Base-by-base conservation (phyloP, 495 filamentous ascomycete species). In the Emericellopsis terricola region DNA sequence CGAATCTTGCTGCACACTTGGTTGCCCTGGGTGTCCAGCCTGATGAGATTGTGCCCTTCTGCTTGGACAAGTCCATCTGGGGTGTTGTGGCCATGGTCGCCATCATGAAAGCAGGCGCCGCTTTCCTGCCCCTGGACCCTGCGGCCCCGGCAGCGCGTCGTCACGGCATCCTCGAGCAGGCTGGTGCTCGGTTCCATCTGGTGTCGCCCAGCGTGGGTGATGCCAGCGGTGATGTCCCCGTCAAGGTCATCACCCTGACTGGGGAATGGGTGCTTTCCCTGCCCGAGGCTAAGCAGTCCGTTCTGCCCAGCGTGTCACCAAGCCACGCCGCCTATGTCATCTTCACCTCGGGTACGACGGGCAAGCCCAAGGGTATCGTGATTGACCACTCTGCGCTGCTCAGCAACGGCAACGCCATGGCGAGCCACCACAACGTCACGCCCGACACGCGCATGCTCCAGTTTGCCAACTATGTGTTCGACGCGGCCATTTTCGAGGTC, bases 381-480 rank as follows among this genome's bases (percentile, higher is more conserved):
- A 49, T 53, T 9, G 41, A 56, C 10, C 54, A 56, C 4, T 34
- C 39, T 30, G 40, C 48, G 13, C 33, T 54, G 4, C 39, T 35
- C 19, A 44, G 53, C 20, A 3, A n/a, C 19, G n/a, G 24, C 8
- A 26, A 6, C 6, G 6, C 6, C 6, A 26, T 26, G 6, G 11
- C 59, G 5, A 40, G 59, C 1, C 23, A 11, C 6, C 6, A 6
- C 23, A 11, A 11, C 11, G 6, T 26, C 23, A 11, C 6, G 61
- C 61, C 2, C 44, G 71, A n/a, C n/a, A n/a, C n/a, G n/a, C 8
- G 52, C 44, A 2, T 74, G 5, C 59, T 83, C 41, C 77, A 83
- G 38, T 70, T 78, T 34, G 71, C 76, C 3, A 10, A 19, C 3
- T 35, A 15, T 9, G 18, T 14, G 7, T 35, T 23, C 17, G 33